phyloP scores from a whole-genome alignment of 78 protist genomes.

The Bigelowiella natans region DNA sequence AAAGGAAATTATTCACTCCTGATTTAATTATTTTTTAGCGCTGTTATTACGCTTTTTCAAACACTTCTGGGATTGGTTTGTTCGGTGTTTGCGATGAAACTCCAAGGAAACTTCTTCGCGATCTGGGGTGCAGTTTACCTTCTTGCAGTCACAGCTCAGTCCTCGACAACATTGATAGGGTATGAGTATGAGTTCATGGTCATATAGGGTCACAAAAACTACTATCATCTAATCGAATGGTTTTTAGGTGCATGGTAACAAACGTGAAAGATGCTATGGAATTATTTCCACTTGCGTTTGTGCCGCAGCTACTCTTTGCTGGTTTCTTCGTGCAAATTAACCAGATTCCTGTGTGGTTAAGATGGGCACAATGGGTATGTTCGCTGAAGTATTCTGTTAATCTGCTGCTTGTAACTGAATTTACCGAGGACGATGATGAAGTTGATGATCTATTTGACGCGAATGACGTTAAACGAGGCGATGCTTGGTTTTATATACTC shows the following conservation, averaged over 20 bases:
- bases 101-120: not conserved
- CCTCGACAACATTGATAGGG: not conserved
- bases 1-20: too few species aligned
- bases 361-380: conserved; percentile 44
- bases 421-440: not conserved
- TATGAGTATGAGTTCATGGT: too few species aligned
- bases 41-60: not conserved
- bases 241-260: not conserved
- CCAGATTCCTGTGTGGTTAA: conserved; percentile 32
- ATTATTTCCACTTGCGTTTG: not conserved
- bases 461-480: conserved; percentile 5
- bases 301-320: conserved; percentile 38
- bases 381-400: conserved; percentile 30
- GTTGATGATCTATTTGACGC: not conserved
- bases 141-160: not conserved
- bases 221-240: too few species aligned
- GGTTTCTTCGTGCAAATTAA: conserved; percentile 25
- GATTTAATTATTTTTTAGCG: too few species aligned
- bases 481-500: conserved; percentile 5
- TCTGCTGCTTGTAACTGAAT: not conserved
- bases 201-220: too few species aligned
- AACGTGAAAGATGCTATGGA: not conserved
- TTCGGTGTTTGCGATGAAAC: not conserved
- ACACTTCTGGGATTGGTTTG: not conserved
- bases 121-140: not conserved